phyloP scores from a whole-genome alignment of 2,329 filamentous ascomycete genomes.

The Colletotrichum lini region DNA sequence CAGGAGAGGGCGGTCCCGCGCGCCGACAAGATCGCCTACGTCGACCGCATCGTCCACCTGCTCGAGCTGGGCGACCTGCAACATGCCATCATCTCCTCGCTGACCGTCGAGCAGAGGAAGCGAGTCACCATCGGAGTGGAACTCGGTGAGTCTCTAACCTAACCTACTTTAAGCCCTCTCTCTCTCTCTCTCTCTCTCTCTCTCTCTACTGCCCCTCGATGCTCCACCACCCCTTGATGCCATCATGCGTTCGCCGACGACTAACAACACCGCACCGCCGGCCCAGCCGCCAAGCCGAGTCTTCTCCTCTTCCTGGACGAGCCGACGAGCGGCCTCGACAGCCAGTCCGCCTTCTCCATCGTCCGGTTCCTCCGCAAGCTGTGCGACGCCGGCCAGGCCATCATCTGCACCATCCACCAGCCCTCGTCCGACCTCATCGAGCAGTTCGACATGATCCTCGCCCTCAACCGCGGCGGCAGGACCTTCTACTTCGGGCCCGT shows the following conservation, averaged over 20 bases:
- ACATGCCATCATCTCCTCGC: constrained; percentile 72
- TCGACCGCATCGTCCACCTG: constrained; percentile 75
- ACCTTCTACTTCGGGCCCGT: constrained; percentile 82
- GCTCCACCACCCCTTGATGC: too few relatives aligned
- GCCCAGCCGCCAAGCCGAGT: constrained; percentile 69
- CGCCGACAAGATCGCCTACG: constrained; percentile 76
- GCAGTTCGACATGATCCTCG: constrained; percentile 81
- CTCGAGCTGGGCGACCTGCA: constrained; percentile 75
- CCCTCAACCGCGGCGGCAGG: constrained; percentile 77
- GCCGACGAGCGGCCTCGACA: constrained; percentile 67
- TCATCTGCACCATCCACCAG: constrained; percentile 76
- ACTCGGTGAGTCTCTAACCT: constrained; percentile 55
- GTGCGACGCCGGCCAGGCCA: constrained; percentile 75
- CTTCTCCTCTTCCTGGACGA: constrained; percentile 78
- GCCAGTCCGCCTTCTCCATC: constrained; percentile 54
- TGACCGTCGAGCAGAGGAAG: constrained; percentile 70
- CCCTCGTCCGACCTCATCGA: constrained; percentile 72
- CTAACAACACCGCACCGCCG: not conserved
- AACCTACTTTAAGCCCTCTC: too few relatives aligned
- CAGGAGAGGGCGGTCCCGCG: constrained; percentile 69
- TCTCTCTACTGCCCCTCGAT: too few relatives aligned
- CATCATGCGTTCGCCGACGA: not conserved
- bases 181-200: too few relatives aligned
- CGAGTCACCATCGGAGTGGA: constrained; percentile 80
- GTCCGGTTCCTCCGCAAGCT: constrained; percentile 60